These are phyloP conservation scores for Dalbergia cultrata DNA, from an alignment of 306 rosid species.

Conservation along the genomic window DNA sequence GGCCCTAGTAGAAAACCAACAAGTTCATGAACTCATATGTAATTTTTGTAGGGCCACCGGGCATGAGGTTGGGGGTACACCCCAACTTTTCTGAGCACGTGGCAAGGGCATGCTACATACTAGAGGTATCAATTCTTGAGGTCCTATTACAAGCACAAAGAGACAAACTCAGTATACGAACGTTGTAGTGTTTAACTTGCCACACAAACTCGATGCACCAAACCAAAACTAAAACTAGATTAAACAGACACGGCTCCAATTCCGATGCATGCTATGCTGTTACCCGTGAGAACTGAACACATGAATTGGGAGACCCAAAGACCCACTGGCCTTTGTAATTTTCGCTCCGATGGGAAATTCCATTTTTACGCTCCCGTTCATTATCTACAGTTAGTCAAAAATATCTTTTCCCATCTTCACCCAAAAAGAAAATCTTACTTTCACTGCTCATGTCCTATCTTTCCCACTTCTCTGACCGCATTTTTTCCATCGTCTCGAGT, in stretches of 20 bases:
- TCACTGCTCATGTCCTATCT: slow-evolving; percentile 46
- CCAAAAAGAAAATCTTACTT: slow-evolving; percentile 38
- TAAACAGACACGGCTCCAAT: slow-evolving; percentile 25
- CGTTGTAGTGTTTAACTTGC: no score
- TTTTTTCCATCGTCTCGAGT: slow-evolving; percentile 39
- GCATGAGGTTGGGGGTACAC: slow-evolving; percentile 10
- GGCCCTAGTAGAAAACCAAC: slow-evolving; percentile 27
- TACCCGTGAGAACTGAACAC: not conserved
- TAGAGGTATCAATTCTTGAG: slow-evolving; percentile 44
- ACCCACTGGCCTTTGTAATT: slow-evolving; percentile 2
- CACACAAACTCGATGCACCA: slow-evolving; percentile 37
- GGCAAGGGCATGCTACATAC: not conserved
- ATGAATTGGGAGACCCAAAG: slow-evolving; percentile 11
- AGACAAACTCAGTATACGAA: slow-evolving; percentile 56
- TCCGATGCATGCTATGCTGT: slow-evolving; percentile 31
- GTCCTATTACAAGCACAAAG: slow-evolving; percentile 46
- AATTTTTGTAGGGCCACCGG: slow-evolving; percentile 35
- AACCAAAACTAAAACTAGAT: slow-evolving; percentile 31
- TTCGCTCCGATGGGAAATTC: not conserved
- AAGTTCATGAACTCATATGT: not conserved
- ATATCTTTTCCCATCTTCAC: not conserved
- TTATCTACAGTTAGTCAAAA: not conserved
- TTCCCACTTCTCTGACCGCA: slow-evolving; percentile 51
- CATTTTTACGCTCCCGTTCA: not conserved
- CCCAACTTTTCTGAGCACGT: slow-evolving; percentile 2